Conservation (phyloP, 192 early-diverging fungal species). For the Phycomyces blakesleeanus region DNA sequence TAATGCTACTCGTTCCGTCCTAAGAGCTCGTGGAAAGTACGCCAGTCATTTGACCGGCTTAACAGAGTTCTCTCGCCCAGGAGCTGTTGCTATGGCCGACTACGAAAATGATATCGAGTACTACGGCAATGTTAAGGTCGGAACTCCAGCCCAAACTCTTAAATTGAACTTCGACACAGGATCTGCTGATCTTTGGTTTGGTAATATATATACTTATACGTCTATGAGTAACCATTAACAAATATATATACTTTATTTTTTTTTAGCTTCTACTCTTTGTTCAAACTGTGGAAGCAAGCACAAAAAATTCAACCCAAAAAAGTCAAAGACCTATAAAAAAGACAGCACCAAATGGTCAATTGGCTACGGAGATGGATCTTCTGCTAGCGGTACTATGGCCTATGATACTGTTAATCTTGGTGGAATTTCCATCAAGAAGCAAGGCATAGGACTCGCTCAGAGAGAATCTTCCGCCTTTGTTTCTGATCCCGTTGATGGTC, state of each 20-base stretch:
- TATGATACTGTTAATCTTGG: constrained; percentile 60
- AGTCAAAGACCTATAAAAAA: constrained; percentile 44
- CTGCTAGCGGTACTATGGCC: constrained; percentile 39
- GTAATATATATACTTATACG: constrained; percentile 8
- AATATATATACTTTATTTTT: constrained; percentile 13
- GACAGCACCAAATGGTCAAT: constrained; percentile 60
- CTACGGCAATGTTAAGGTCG: constrained; percentile 61
- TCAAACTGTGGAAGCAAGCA: constrained; percentile 15
- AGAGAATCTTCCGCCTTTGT: constrained; percentile 19
- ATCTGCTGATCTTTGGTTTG: constrained; percentile 65
- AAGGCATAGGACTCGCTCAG: constrained; percentile 60
- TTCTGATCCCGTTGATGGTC: constrained; percentile 21
- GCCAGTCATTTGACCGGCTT: not conserved
- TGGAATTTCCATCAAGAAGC: constrained; percentile 53
- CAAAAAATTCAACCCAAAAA: constrained; percentile 33
- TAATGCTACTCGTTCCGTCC: constrained; percentile 5
- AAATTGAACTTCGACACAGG: constrained; percentile 71
- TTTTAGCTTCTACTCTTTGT: constrained; percentile 29
- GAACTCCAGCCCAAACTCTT: constrained; percentile 65
- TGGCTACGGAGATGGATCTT: constrained; percentile 61
- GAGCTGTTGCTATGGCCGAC: constrained; percentile 31
- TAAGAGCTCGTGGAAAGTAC: not conserved
- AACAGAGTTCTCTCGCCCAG: constrained; percentile 17
- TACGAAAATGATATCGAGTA: constrained; percentile 54
- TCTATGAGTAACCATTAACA: not conserved